These are phyloP conservation scores for Erythrophleum fordii DNA, from an alignment of 306 rosid species.

Conservation along the genomic window DNA sequence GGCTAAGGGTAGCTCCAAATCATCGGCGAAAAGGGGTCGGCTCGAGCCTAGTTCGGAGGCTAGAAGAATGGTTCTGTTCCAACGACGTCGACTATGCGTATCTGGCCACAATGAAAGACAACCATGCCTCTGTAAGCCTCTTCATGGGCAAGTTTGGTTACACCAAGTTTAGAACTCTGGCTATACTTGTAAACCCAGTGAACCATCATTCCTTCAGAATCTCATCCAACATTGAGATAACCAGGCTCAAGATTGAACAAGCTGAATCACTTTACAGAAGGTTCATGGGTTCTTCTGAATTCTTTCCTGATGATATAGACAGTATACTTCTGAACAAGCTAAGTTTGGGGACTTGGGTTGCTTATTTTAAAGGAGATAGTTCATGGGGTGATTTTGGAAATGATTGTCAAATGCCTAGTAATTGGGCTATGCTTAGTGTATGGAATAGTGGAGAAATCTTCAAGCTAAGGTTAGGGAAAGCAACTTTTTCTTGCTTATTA, in stretches of 20 bases:
- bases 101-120: constrained; percentile 86
- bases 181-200: constrained; percentile 81
- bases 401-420: constrained; percentile 47
- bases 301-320: constrained; percentile 82
- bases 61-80: constrained; percentile 80
- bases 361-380: constrained; percentile 60
- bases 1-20: constrained; percentile 69
- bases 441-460: constrained; percentile 86
- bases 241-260: constrained; percentile 67
- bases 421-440: constrained; percentile 90
- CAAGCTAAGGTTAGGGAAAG: constrained; percentile 76
- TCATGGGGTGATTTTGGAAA: constrained; percentile 46
- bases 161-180: constrained; percentile 70
- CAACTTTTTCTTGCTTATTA: constrained; percentile 66
- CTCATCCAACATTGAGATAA: constrained; percentile 58
- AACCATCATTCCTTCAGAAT: constrained; percentile 43
- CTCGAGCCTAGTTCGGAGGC: constrained; percentile 54
- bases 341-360: constrained; percentile 91
- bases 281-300: constrained; percentile 70
- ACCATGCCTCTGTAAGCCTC: constrained; percentile 72
- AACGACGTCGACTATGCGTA: constrained; percentile 81
- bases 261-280: constrained; percentile 74
- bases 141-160: constrained; percentile 64
- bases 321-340: constrained; percentile 65
- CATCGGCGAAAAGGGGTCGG: constrained; percentile 80